Conservation (phyloP, 768 basidiomycete species). For the Pisolithus microcarpus region DNA sequence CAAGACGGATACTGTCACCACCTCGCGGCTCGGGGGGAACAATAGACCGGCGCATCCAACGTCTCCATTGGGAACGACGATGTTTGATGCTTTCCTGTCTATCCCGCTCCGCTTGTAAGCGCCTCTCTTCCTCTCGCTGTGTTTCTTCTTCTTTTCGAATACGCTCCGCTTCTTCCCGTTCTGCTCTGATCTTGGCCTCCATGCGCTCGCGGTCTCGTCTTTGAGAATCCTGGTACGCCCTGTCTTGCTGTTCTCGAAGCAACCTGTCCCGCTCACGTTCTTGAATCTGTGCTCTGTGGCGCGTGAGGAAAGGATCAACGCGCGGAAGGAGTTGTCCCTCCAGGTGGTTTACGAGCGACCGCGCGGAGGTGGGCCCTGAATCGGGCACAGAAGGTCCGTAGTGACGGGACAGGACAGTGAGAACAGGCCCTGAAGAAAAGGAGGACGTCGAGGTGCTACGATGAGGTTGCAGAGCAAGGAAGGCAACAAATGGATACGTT, state of each 20-base stretch:
- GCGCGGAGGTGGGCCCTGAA: slow-evolving; percentile 53
- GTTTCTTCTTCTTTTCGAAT: slow-evolving; percentile 25
- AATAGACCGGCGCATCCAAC: slow-evolving; percentile 49
- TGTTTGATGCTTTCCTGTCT: slow-evolving; percentile 30
- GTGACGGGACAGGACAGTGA: slow-evolving; percentile 84
- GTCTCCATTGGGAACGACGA: slow-evolving; percentile 46
- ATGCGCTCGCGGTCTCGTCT: slow-evolving; percentile 64
- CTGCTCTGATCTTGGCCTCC: slow-evolving; percentile 45
- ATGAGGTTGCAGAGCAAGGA: slow-evolving; percentile 79
- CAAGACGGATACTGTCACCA: slow-evolving; percentile 34
- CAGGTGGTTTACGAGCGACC: slow-evolving; percentile 59
- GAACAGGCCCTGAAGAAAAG: slow-evolving; percentile 36
- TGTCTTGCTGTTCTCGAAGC: slow-evolving; percentile 76
- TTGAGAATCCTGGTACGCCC: slow-evolving; percentile 63
- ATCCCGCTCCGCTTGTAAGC: slow-evolving; percentile 31
- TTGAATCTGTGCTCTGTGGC: slow-evolving; percentile 48
- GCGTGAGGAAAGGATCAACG: slow-evolving; percentile 64
- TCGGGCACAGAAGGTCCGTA: slow-evolving; percentile 54
- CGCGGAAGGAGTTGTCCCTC: slow-evolving; percentile 72
- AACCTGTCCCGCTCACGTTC: slow-evolving; percentile 46
- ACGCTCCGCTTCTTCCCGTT: slow-evolving; percentile 30
- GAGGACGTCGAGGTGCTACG: slow-evolving; percentile 35
- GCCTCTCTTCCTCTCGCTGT: slow-evolving; percentile 26
- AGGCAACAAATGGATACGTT: slow-evolving; percentile 90
- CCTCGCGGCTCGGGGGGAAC: slow-evolving; percentile 26